These are phyloP conservation scores for Helminthosporium solani DNA, from an alignment of 2,329 filamentous ascomycete genomes.

Conservation along the genomic window DNA sequence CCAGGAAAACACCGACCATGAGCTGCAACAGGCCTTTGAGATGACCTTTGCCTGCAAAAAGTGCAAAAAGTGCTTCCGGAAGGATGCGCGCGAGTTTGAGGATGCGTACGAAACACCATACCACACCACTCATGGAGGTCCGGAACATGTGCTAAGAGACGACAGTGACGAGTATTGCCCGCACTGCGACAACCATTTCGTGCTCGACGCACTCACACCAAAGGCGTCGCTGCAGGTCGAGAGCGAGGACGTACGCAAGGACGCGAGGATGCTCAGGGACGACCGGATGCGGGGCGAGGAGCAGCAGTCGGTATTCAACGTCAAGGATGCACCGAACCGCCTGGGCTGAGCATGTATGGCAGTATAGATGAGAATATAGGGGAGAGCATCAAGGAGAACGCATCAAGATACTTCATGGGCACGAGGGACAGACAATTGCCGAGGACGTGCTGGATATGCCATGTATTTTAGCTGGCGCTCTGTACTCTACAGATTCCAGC, in stretches of 20 bases:
- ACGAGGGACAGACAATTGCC: no score
- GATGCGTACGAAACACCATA: slow-evolving; percentile 57
- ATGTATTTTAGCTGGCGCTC: slow-evolving; percentile 27
- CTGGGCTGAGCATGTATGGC: slow-evolving; percentile 59
- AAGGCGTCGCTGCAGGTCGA: slow-evolving; percentile 83
- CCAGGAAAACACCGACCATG: slow-evolving; percentile 73
- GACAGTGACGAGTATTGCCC: slow-evolving; percentile 92
- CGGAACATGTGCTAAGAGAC: slow-evolving; percentile 9
- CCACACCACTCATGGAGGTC: slow-evolving; percentile 1
- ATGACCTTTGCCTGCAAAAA: slow-evolving; percentile 99
- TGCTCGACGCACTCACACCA: slow-evolving; percentile 83
- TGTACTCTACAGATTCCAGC: slow-evolving; percentile 32
- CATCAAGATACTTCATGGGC: no score
- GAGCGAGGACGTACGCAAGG: slow-evolving; percentile 83
- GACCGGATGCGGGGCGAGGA: slow-evolving; percentile 68
- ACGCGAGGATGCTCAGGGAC: slow-evolving; percentile 88
- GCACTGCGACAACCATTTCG: slow-evolving; percentile 98
- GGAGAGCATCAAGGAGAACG: not conserved
- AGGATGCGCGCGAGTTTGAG: slow-evolving; percentile 88
- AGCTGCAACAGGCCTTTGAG: slow-evolving; percentile 74
- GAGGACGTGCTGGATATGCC: slow-evolving; percentile 16
- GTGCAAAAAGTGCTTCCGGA: slow-evolving; percentile 97
- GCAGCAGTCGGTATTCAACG: slow-evolving; percentile 70
- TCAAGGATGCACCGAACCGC: slow-evolving; percentile 71
- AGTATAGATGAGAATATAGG: slow-evolving; percentile 2